Conservation (phyloP, 805 yeast genomes). For the Zygotorulaspora chibaensis region DNA sequence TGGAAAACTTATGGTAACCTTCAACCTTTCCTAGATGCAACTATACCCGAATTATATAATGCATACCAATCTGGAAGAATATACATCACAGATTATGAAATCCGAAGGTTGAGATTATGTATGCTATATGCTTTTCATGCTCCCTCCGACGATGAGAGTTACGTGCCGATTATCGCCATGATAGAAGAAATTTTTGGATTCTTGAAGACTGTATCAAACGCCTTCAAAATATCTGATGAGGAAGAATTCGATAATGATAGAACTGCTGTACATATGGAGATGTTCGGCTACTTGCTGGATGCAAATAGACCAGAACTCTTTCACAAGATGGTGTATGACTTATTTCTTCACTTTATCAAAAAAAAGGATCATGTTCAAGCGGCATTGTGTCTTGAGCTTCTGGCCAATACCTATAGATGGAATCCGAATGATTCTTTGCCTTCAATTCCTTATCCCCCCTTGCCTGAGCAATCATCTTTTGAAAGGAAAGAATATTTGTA, state of each 20-base stretch:
- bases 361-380: constrained; percentile 74
- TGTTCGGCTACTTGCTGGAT: constrained; percentile 70
- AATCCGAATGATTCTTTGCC: constrained; percentile 53
- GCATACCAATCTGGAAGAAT: constrained; percentile 26
- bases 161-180: constrained; percentile 44
- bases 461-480: constrained; percentile 78
- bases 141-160: constrained; percentile 60
- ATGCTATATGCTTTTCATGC: constrained; percentile 20
- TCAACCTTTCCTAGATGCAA: constrained; percentile 17
- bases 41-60: constrained; percentile 28
- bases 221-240: constrained; percentile 70
- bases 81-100: constrained; percentile 23
- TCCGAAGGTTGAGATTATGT: constrained; percentile 20
- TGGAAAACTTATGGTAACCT: constrained; percentile 19
- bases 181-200: constrained; percentile 56
- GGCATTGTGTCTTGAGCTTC: constrained; percentile 70
- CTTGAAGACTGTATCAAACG: constrained; percentile 59
- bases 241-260: constrained; percentile 85
- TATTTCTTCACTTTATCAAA: constrained; percentile 59
- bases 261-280: constrained; percentile 70
- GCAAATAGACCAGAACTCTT: constrained; percentile 76
- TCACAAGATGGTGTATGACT: constrained; percentile 70
- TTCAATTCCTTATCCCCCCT: constrained; percentile 55
- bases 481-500: constrained; percentile 72
- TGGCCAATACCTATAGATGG: constrained; percentile 78